Evolutionary conservation across 371 early-diverging fungal species (phyloP).

Genomic region (Haplosporangium sp.): DNA sequence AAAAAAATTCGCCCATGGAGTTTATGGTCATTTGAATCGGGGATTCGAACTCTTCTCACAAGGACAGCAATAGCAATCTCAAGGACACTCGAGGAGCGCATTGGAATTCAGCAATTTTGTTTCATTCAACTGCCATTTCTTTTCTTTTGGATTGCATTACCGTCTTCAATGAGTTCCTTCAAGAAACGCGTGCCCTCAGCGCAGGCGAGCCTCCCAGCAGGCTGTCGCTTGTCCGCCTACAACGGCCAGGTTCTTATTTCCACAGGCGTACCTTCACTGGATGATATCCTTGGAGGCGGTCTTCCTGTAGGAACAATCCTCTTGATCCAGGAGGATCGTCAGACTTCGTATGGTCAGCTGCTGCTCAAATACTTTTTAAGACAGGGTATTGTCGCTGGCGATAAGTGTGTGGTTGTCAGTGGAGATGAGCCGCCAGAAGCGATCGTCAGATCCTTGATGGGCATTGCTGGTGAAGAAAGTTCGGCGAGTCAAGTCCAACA

Average conservation of each 20-base stretch:
- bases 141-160: too few relatives aligned
- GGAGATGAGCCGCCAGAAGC: slow-evolving; percentile 72
- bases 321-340: slow-evolving; percentile 84
- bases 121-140: too few relatives aligned
- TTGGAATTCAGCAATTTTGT: not conserved
- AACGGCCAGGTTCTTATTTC: slow-evolving; percentile 85
- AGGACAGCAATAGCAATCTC: not conserved
- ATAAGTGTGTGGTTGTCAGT: slow-evolving; percentile 77
- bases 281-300: slow-evolving; percentile 90
- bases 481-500: slow-evolving; percentile 46
- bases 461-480: slow-evolving; percentile 61
- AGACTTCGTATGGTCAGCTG: slow-evolving; percentile 86
- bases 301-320: slow-evolving; percentile 86
- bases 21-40: not conserved
- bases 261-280: slow-evolving; percentile 89
- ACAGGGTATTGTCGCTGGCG: slow-evolving; percentile 85
- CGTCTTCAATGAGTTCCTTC: slow-evolving; percentile 70
- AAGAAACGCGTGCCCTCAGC: slow-evolving; percentile 71
- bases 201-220: slow-evolving; percentile 78
- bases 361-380: slow-evolving; percentile 85
- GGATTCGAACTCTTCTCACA: not conserved
- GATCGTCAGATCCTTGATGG: slow-evolving; percentile 69
- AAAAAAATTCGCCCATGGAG: not conserved
- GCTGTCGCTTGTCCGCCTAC: slow-evolving; percentile 81
- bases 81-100: not conserved